Percentiles rank a stretch among this genome's conserved stretches.
These are phyloP conservation scores for Colletotrichum costaricense DNA, from an alignment of 2,329 filamentous ascomycete species.

Conservation along the genomic window DNA sequence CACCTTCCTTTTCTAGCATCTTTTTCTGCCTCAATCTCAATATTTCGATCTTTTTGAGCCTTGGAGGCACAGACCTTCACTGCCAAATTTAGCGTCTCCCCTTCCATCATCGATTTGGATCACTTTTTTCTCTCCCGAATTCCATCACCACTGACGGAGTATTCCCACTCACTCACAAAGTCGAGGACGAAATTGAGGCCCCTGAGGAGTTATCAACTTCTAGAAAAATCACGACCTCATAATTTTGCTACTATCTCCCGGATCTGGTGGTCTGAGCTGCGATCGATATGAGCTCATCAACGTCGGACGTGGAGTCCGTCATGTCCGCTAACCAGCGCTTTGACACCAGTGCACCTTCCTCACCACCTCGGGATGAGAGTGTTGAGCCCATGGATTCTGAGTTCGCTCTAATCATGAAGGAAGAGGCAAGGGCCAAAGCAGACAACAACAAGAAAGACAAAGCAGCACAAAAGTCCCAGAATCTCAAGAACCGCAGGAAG, in stretches of 20 bases:
- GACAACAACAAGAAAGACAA: slow-evolving; percentile 56
- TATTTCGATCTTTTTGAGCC: background rate
- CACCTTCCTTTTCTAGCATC: background rate
- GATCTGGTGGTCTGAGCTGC: background rate
- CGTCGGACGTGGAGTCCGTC: slow-evolving; percentile 47
- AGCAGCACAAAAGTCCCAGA: slow-evolving; percentile 46
- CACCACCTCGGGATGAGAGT: slow-evolving; percentile 45
- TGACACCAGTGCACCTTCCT: slow-evolving; percentile 51
- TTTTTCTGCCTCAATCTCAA: background rate
- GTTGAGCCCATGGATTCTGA: slow-evolving; percentile 36
- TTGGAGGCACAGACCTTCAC: background rate
- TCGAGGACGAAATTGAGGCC: too few relatives aligned
- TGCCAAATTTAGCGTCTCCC: slow-evolving; percentile 4
- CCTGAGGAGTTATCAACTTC: background rate
- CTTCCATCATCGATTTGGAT: slow-evolving; percentile 22
- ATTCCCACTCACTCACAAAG: background rate
- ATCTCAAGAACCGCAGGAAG: slow-evolving; percentile 46
- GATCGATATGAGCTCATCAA: slow-evolving; percentile 42
- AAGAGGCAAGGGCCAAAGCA: slow-evolving; percentile 48
- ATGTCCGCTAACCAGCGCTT: slow-evolving; percentile 43
- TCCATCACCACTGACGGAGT: background rate
- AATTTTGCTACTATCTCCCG: too few relatives aligned
- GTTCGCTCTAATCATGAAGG: slow-evolving; percentile 45
- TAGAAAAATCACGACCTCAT: background rate
- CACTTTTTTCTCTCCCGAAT: background rate